phyloP scores from a whole-genome alignment of 768 basidiomycete genomes.

The Termitomyces sp. region DNA sequence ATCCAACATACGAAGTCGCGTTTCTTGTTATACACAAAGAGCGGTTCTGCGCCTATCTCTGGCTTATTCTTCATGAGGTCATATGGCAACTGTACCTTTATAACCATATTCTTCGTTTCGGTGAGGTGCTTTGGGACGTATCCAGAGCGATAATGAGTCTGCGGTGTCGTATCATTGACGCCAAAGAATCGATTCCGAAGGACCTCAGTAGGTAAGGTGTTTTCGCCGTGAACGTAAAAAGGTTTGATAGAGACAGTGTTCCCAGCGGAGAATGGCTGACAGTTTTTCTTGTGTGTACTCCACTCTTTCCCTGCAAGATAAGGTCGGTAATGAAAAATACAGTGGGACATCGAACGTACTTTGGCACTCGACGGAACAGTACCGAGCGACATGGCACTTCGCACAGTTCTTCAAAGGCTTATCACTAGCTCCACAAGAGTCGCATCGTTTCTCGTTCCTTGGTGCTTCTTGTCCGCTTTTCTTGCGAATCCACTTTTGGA shows the following conservation, averaged over 20 bases:
- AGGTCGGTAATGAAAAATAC: not conserved
- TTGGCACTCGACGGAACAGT: slow-evolving; percentile 53
- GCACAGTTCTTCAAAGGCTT: slow-evolving; percentile 34
- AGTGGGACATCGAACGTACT: slow-evolving; percentile 27
- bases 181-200: slow-evolving; percentile 22
- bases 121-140: slow-evolving; percentile 17
- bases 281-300: slow-evolving; percentile 41
- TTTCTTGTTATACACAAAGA: slow-evolving; percentile 46
- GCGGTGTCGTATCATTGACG: slow-evolving; percentile 20
- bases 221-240: slow-evolving; percentile 21
- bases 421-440: slow-evolving; percentile 22
- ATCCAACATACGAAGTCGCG: slow-evolving; percentile 46
- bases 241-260: slow-evolving; percentile 45
- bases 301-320: slow-evolving; percentile 35
- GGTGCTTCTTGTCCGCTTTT: slow-evolving; percentile 37
- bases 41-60: slow-evolving; percentile 13
- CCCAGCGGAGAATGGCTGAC: slow-evolving; percentile 35
- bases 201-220: slow-evolving; percentile 19
- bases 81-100: slow-evolving; percentile 51
- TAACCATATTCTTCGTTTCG: slow-evolving; percentile 34
- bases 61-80: not conserved
- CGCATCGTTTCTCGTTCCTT: slow-evolving; percentile 41
- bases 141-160: slow-evolving; percentile 14
- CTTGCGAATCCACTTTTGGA: slow-evolving; percentile 42
- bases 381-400: slow-evolving; percentile 38